Percentiles rank a stretch among this genome's conserved stretches.
Evolutionary conservation across 2,329 filamentous ascomycete species (phyloP).

Genomic region (Colletotrichum filicis): DNA sequence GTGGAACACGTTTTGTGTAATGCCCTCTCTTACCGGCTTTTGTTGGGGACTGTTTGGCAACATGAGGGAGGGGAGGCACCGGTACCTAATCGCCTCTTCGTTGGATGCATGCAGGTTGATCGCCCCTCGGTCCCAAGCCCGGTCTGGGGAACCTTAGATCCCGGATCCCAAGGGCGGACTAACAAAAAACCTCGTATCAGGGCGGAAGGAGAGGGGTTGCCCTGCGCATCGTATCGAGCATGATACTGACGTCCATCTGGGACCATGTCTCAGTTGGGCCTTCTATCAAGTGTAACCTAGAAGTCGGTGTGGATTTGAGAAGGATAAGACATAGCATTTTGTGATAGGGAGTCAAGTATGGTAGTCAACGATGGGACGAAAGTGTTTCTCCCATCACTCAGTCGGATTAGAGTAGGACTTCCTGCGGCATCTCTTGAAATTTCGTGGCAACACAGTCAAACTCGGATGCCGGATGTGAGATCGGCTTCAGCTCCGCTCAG

Average conservation of each 20-base stretch:
- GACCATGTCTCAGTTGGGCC: conserved; percentile 7
- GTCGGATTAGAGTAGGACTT: not conserved
- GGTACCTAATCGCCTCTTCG: not conserved
- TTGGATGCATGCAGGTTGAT: not conserved
- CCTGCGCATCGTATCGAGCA: not conserved
- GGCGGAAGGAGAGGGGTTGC: not conserved
- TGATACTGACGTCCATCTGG: not conserved
- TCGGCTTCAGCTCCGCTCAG: not conserved
- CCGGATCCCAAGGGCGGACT: not conserved
- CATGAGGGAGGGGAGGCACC: not conserved
- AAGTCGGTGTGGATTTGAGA: not conserved
- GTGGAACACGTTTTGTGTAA: not conserved
- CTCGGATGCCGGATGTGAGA: not conserved
- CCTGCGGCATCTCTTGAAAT: not conserved
- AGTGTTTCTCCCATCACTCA: not conserved
- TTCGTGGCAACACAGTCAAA: not conserved
- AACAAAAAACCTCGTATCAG: conserved; percentile 9
- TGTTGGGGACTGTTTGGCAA: not conserved
- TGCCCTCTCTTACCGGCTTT: no score
- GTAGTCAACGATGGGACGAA: not conserved
- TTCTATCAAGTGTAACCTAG: not conserved
- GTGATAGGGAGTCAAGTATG: not conserved
- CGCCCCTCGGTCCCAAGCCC: not conserved
- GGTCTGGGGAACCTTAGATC: not conserved
- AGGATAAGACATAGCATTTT: not conserved